phyloP scores from a whole-genome alignment of 2,329 filamentous ascomycete genomes.

The Monosporascus ibericus region DNA sequence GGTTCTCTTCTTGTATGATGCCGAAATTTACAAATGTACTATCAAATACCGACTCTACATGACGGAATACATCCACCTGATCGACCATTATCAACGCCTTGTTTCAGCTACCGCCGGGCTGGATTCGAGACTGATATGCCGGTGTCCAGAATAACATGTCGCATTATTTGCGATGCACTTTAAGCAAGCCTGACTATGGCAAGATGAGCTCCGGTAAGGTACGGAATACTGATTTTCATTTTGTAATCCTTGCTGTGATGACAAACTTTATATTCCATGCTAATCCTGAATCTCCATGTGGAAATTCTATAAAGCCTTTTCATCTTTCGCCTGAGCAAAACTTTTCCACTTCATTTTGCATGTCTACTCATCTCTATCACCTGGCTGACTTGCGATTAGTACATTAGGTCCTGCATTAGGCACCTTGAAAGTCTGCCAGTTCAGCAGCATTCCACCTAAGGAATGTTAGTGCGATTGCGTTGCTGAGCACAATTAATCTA shows the following conservation, averaged over 20 bases:
- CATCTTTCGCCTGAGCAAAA: constrained; percentile 73
- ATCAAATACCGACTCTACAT: constrained; percentile 39
- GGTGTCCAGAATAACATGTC: neutral
- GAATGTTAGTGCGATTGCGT: constrained; percentile 18
- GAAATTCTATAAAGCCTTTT: constrained; percentile 63
- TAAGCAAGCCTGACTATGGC: neutral
- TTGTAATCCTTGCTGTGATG: constrained; percentile 50
- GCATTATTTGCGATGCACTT: neutral
- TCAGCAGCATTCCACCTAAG: constrained; percentile 47
- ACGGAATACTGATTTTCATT: constrained; percentile 17
- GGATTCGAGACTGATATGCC: too few relatives aligned
- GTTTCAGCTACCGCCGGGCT: neutral
- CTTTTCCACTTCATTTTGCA: constrained; percentile 19
- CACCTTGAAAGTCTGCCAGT: constrained; percentile 44
- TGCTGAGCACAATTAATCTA: constrained; percentile 14
- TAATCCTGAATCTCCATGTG: constrained; percentile 67
- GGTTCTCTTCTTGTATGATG: constrained; percentile 28
- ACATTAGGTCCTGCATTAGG: too few relatives aligned
- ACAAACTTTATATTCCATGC: constrained; percentile 66
- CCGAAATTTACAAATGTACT: constrained; percentile 33
- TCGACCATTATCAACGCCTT: constrained; percentile 3
- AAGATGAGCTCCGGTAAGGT: constrained; percentile 14
- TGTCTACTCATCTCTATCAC: constrained; percentile 10
- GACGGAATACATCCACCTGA: constrained; percentile 30
- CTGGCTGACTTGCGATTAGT: constrained; percentile 7